A percentile compares a stretch with the other conserved stretches of the same genome.
Evolutionary conservation across 768 basidiomycete species (phyloP).

Genomic region (Hydnomerulius pinastri): DNA sequence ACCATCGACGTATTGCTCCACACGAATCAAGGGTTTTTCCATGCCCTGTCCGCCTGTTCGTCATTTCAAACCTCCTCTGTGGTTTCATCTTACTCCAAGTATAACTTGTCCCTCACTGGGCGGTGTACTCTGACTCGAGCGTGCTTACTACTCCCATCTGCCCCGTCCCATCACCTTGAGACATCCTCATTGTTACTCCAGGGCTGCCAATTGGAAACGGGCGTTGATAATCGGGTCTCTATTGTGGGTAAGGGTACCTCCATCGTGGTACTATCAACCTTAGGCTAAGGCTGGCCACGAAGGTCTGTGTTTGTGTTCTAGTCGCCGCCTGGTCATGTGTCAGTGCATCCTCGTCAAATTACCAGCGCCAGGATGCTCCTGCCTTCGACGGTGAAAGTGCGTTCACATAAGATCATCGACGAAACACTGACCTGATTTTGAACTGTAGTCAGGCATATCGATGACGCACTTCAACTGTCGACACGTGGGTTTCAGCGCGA

Average conservation of each 20-base stretch:
- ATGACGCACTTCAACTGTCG: neutral
- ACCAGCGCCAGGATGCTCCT: neutral
- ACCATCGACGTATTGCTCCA: slow-evolving; percentile 8
- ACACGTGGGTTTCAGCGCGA: neutral
- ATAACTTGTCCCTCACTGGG: slow-evolving; percentile 1
- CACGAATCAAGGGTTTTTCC: slow-evolving; percentile 25
- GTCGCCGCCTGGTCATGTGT: neutral
- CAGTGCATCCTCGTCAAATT: neutral
- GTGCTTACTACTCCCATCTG: slow-evolving; percentile 1
- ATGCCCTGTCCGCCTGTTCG: slow-evolving; percentile 11
- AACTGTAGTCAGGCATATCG: too few relatives aligned
- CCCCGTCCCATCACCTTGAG: slow-evolving; percentile 18
- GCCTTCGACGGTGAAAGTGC: neutral
- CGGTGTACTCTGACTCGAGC: slow-evolving; percentile 6
- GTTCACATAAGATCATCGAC: neutral
- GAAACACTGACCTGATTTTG: neutral
- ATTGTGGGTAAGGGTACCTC: neutral
- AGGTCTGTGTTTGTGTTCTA: too few relatives aligned
- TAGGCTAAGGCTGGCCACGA: too few relatives aligned
- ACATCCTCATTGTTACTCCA: slow-evolving; percentile 16
- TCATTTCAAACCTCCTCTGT: slow-evolving; percentile 12
- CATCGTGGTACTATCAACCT: neutral
- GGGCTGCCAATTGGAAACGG: neutral
- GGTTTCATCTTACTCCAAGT: slow-evolving; percentile 7
- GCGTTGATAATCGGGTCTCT: too few relatives aligned